phyloP scores from a whole-genome alignment of 495 filamentous ascomycete species.

The Penicillium fimorum region DNA sequence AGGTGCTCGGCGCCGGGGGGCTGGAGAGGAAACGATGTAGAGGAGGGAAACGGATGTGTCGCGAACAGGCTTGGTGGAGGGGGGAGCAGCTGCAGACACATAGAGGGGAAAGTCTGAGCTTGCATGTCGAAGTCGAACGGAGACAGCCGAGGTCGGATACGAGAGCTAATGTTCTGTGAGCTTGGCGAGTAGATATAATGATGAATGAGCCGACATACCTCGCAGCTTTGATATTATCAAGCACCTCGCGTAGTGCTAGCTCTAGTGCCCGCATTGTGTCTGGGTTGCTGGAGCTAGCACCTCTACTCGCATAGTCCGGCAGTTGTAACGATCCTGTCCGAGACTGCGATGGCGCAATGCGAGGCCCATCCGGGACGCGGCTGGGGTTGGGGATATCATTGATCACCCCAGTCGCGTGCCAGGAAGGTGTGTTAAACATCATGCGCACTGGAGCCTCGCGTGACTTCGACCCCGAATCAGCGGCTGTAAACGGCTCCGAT shows the following conservation, averaged over 20 bases:
- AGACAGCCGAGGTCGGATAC: constrained; percentile 41
- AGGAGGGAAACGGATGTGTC: constrained; percentile 65
- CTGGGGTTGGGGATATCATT: constrained; percentile 63
- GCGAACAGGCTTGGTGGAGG: constrained; percentile 73
- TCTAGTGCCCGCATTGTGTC: constrained; percentile 80
- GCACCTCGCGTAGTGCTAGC: constrained; percentile 74
- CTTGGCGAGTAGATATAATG: background rate
- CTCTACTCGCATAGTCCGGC: constrained; percentile 59
- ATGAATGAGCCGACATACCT: constrained; percentile 53
- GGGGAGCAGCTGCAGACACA: constrained; percentile 76
- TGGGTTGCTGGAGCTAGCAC: constrained; percentile 57
- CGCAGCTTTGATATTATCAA: constrained; percentile 76
- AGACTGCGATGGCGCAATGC: constrained; percentile 41
- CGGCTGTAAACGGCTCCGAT: constrained; percentile 23
- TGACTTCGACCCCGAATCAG: constrained; percentile 29
- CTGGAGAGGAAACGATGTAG: constrained; percentile 70
- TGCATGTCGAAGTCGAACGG: constrained; percentile 85
- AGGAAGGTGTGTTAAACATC: constrained; percentile 62
- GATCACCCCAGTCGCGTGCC: constrained; percentile 80
- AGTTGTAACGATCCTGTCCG: constrained; percentile 46
- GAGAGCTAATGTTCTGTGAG: constrained; percentile 11
- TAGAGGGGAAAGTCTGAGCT: constrained; percentile 73
- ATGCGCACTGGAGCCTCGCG: constrained; percentile 48
- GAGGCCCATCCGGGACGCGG: constrained; percentile 35
- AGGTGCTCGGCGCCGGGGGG: constrained; percentile 69